Conservation (phyloP, 139 green algal species). For the Mesotaenium endlicherianum region DNA sequence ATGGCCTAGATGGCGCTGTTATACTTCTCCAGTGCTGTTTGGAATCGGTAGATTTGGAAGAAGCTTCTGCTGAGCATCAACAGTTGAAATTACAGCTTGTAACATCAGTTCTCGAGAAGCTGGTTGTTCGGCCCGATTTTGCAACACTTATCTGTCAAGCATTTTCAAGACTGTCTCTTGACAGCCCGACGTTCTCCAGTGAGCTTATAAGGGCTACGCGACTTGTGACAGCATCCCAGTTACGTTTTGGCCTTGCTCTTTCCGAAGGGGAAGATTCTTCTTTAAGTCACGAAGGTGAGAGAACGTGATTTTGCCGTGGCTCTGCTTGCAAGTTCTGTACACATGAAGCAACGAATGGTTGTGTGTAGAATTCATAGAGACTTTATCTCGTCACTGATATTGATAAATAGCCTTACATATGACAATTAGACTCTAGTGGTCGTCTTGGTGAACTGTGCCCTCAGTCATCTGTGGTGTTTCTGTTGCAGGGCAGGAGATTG, state of each 20-base stretch:
- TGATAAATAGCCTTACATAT: neutral
- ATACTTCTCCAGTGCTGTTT: conserved; percentile 14
- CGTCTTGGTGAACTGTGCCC: too few species aligned
- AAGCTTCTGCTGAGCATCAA: conserved; percentile 1
- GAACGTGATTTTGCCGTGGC: neutral
- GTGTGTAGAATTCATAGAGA: too few species aligned
- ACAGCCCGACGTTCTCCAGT: neutral
- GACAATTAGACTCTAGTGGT: neutral
- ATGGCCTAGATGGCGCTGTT: conserved; percentile 11
- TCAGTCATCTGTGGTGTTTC: too few species aligned
- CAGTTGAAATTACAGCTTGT: conserved; percentile 27
- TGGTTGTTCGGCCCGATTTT: conserved; percentile 10
- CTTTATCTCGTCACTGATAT: neutral
- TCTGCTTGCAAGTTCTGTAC: neutral
- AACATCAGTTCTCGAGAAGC: conserved; percentile 13
- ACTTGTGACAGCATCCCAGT: neutral
- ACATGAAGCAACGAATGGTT: too few species aligned
- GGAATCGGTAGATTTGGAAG: conserved; percentile 8
- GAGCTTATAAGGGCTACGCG: conserved; percentile 4
- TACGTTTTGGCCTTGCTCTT: neutral
- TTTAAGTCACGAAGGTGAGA: conserved; percentile 9
- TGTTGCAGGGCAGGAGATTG: too few species aligned
- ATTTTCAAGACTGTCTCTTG: neutral
- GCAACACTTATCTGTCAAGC: conserved; percentile 19
- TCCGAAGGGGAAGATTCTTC: neutral